phyloP scores from a whole-genome alignment of 345 rosid genomes.

The Combretum micranthum region DNA sequence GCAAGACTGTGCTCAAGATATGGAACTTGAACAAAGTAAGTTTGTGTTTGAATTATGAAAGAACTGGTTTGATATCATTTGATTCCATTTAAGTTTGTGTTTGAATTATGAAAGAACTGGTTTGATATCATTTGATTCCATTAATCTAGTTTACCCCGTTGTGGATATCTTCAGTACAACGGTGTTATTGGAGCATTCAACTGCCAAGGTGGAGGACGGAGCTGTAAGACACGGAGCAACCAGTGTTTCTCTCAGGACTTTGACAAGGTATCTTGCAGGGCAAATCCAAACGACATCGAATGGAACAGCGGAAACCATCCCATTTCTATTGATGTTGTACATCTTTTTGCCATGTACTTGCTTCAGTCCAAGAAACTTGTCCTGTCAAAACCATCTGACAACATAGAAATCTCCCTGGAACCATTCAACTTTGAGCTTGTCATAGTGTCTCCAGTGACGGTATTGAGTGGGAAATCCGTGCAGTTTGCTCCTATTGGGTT shows the following conservation, averaged over 20 bases:
- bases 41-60: background rate
- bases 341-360: conserved; percentile 60
- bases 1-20: conserved; percentile 96
- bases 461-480: conserved; percentile 28
- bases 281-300: conserved; percentile 55
- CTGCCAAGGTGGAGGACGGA: conserved; percentile 99
- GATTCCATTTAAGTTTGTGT: too few species aligned
- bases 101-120: too few species aligned
- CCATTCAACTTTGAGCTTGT: conserved; percentile 83
- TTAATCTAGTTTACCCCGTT: background rate
- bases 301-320: conserved; percentile 80
- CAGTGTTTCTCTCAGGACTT: conserved; percentile 58
- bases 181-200: conserved; percentile 88
- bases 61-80: background rate
- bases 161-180: conserved; percentile 37
- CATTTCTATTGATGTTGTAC: conserved; percentile 48
- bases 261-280: conserved; percentile 38
- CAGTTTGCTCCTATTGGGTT: conserved; percentile 81
- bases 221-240: conserved; percentile 71
- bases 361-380: conserved; percentile 60
- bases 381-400: conserved; percentile 41
- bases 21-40: conserved; percentile 95
- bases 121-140: background rate
- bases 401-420: conserved; percentile 52
- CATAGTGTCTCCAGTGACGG: conserved; percentile 60